Percentiles rank a stretch among this genome's conserved stretches.
These are phyloP conservation scores for Saposhnikovia divaricata DNA, from an alignment of 129 eudicot genomes.

Conservation along the genomic window DNA sequence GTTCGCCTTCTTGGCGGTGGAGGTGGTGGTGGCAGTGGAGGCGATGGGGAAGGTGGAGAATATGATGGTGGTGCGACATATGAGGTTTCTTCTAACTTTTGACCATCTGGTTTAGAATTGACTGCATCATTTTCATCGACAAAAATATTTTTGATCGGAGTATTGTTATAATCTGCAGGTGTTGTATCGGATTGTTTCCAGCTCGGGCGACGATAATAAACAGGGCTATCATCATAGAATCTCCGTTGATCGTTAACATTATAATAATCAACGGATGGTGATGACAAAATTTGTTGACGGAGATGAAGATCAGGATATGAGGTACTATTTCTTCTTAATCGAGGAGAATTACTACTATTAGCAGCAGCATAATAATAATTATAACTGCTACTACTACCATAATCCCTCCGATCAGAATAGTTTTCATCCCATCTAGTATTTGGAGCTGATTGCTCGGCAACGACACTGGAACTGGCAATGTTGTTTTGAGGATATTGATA, in stretches of 20 bases:
- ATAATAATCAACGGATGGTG: conserved; percentile 21
- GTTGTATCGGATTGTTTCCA: conserved; percentile 19
- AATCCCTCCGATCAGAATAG: conserved; percentile 30
- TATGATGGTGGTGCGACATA: conserved; percentile 14
- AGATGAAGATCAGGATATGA: conserved; percentile 95
- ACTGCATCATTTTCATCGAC: conserved; percentile 26
- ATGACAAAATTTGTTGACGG: conserved; percentile 29
- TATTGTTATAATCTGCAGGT: not conserved
- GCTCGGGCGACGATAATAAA: conserved; percentile 41
- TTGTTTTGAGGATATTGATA: conserved; percentile 25
- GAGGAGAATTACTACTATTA: not conserved
- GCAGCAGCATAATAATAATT: not conserved
- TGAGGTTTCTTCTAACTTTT: conserved; percentile 13
- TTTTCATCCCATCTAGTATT: conserved; percentile 38
- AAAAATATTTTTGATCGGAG: conserved; percentile 23
- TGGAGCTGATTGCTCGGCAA: conserved; percentile 27
- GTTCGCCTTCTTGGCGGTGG: conserved; percentile 11
- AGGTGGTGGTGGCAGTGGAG: conserved; percentile 18
- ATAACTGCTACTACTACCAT: not conserved
- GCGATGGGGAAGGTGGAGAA: conserved; percentile 13
- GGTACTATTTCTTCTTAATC: conserved; percentile 48
- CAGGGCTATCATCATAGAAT: conserved; percentile 52
- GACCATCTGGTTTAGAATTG: conserved; percentile 5
- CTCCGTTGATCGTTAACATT: conserved; percentile 31
- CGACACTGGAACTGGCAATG: conserved; percentile 24